Conservation (phyloP, 306 rosid genomes). For the Pueraria montana region DNA sequence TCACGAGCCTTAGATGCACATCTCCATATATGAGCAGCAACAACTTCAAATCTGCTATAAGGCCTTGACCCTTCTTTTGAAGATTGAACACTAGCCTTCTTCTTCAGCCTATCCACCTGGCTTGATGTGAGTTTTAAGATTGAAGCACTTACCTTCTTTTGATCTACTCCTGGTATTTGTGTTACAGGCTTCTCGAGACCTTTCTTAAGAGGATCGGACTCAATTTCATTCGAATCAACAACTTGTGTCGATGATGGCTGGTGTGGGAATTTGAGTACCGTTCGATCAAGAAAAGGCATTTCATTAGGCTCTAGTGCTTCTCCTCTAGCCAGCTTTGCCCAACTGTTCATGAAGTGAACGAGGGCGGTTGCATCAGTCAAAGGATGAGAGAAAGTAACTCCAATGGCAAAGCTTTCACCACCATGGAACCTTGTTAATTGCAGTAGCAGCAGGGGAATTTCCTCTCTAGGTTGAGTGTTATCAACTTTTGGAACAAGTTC, state of each 20-base stretch:
- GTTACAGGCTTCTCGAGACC: conserved; percentile 17
- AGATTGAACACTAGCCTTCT: not conserved
- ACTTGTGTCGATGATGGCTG: no score
- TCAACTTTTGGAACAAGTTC: conserved; percentile 36
- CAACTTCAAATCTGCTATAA: conserved; percentile 33
- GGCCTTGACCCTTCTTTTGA: not conserved
- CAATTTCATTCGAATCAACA: no score
- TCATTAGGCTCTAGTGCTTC: not conserved
- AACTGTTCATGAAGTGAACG: not conserved
- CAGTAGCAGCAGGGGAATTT: not conserved
- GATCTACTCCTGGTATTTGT: not conserved
- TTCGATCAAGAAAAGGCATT: conserved; percentile 13
- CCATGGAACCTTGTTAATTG: conserved; percentile 15
- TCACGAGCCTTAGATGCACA: conserved; percentile 22
- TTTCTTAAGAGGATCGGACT: no score
- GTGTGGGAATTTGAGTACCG: not conserved
- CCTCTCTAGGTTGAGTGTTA: not conserved
- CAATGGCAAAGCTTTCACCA: not conserved
- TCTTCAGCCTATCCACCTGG: conserved; percentile 34
- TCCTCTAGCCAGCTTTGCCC: not conserved
- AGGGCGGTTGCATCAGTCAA: not conserved
- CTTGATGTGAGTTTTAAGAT: not conserved
- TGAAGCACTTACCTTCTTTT: not conserved
- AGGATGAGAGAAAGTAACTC: not conserved
- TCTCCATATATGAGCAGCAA: conserved; percentile 41